phyloP scores from a whole-genome alignment of 306 rosid genomes.

The Fagus sylvatica region DNA sequence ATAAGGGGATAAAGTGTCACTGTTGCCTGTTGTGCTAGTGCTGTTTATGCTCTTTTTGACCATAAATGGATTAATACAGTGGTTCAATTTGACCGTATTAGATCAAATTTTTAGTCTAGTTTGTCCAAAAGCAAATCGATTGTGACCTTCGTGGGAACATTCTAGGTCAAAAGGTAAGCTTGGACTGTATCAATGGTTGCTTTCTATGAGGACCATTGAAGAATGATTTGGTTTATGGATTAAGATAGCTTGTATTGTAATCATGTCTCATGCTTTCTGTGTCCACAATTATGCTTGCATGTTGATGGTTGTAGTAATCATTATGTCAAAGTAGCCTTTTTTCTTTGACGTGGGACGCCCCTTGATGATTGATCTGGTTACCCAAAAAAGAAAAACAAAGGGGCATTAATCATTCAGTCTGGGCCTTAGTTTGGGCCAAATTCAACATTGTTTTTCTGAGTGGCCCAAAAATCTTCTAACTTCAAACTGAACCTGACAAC shows the following conservation, averaged over 20 bases:
- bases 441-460: too few relatives aligned
- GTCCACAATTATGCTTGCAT: slow-evolving; percentile 1
- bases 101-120: not conserved
- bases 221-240: not conserved
- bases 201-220: not conserved
- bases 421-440: too few relatives aligned
- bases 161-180: not conserved
- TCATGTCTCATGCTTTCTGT: slow-evolving; percentile 5
- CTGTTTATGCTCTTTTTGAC: not conserved
- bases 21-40: too few relatives aligned
- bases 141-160: not conserved
- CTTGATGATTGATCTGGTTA: too few relatives aligned
- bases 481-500: too few relatives aligned
- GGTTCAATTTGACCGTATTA: not conserved
- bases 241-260: not conserved
- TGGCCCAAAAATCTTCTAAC: too few relatives aligned
- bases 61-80: not conserved
- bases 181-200: not conserved
- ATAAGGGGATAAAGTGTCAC: too few relatives aligned
- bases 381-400: too few relatives aligned
- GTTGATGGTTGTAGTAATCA: not conserved
- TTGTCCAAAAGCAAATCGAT: not conserved
- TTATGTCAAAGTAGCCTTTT: slow-evolving; percentile 8
- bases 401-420: too few relatives aligned
- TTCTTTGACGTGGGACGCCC: too few relatives aligned